These are phyloP conservation scores for Xylaria sp. DNA, from an alignment of 2,329 filamentous ascomycete genomes.

Conservation along the genomic window DNA sequence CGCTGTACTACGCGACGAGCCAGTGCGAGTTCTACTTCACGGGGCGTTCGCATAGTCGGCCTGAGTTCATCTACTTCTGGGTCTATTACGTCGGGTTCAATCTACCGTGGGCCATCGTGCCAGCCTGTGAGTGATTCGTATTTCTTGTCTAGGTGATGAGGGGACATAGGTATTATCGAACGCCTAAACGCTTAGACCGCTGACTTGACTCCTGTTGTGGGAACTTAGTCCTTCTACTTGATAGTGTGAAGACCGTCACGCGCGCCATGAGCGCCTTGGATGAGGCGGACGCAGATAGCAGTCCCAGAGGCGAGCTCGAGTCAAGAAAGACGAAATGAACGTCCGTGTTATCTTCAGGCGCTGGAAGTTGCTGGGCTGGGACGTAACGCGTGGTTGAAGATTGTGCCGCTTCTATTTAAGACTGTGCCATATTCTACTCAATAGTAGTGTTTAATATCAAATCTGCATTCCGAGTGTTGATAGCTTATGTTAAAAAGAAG, in stretches of 20 bases:
- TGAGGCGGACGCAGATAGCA: constrained; percentile 36
- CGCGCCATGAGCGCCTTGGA: constrained; percentile 45
- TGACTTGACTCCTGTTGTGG: constrained; percentile 16
- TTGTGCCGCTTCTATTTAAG: neutral
- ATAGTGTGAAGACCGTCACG: constrained; percentile 45
- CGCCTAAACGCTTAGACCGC: neutral
- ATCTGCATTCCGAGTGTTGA: neutral
- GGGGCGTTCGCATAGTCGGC: constrained; percentile 64
- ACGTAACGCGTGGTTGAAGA: neutral
- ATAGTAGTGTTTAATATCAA: constrained; percentile 11
- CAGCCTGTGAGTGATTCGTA: constrained; percentile 58
- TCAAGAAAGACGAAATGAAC: constrained; percentile 44
- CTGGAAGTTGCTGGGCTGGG: too few relatives aligned
- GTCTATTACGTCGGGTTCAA: constrained; percentile 72
- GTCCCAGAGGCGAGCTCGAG: constrained; percentile 26
- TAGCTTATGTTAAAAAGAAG: too few relatives aligned
- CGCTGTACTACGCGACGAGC: constrained; percentile 71
- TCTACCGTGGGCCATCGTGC: constrained; percentile 68
- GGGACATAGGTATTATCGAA: neutral
- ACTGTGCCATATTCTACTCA: neutral
- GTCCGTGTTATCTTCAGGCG: neutral
- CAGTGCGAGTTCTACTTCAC: constrained; percentile 58
- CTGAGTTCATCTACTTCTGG: constrained; percentile 72
- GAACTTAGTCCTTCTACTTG: constrained; percentile 45
- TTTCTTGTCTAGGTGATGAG: neutral